Conservation (phyloP, 116 monocot genomes). For the Iris pallida region DNA sequence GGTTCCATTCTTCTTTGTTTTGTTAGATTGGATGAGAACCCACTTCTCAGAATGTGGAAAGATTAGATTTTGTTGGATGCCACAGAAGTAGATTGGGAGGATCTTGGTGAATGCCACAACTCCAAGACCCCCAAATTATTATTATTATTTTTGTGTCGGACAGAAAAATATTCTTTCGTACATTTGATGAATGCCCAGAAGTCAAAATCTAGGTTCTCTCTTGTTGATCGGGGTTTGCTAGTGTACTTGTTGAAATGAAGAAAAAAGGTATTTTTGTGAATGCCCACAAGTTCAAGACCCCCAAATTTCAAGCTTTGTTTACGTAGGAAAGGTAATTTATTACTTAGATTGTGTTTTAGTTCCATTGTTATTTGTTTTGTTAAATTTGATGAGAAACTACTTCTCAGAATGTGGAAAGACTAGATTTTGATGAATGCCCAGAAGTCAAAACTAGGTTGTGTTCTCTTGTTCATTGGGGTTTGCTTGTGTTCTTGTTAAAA, state of each 20-base stretch:
- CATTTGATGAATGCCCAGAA: no score
- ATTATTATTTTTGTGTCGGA: constrained; percentile 1
- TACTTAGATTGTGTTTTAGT: neutral
- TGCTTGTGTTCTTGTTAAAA: neutral
- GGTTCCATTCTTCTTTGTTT: neutral
- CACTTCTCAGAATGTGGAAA: constrained; percentile 4
- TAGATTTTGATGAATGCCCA: constrained; percentile 10
- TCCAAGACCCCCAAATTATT: neutral
- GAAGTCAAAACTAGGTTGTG: neutral
- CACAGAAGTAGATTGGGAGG: neutral
- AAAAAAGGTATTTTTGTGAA: neutral
- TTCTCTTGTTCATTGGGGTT: neutral
- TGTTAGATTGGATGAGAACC: constrained; percentile 2
- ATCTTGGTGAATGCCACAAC: neutral
- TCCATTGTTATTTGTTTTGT: neutral
- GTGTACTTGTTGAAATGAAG: neutral
- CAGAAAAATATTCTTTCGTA: neutral
- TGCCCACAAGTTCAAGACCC: no score
- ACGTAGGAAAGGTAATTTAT: no score
- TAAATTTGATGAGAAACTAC: constrained; percentile 5
- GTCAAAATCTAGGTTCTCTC: neutral
- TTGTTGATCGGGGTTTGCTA: neutral
- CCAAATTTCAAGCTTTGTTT: no score
- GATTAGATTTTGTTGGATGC: constrained; percentile 4
- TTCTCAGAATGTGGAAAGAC: neutral